Percentiles rank a stretch among this genome's conserved stretches.
Conservation (phyloP, 1,139 yeast genomes). For the Zygosaccharomyces pseudobailii region DNA sequence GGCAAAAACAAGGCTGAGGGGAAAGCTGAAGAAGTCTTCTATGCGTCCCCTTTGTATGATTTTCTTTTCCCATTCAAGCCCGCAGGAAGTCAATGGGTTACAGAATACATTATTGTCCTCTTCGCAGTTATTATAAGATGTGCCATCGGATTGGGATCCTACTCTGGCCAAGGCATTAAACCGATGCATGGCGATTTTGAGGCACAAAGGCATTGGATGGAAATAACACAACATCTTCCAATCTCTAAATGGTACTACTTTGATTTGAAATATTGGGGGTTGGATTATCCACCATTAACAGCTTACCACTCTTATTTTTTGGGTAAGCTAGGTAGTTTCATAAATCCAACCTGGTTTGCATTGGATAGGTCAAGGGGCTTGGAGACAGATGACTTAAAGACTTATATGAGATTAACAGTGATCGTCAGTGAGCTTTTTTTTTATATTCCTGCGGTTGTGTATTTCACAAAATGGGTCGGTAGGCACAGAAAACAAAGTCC, state of each 20-base stretch:
- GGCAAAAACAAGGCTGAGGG: not conserved
- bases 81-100: slow-evolving; percentile 88
- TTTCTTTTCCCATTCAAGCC: slow-evolving; percentile 57
- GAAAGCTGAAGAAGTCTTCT: slow-evolving; percentile 29
- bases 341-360: slow-evolving; percentile 71
- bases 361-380: slow-evolving; percentile 68
- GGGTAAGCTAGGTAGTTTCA: slow-evolving; percentile 64
- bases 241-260: slow-evolving; percentile 78
- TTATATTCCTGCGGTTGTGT: slow-evolving; percentile 76
- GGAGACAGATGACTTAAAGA: slow-evolving; percentile 56
- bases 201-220: slow-evolving; percentile 98
- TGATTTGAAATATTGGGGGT: slow-evolving; percentile 91
- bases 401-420: slow-evolving; percentile 80
- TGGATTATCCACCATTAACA: slow-evolving; percentile 95
- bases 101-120: slow-evolving; percentile 69
- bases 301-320: slow-evolving; percentile 85
- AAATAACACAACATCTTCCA: slow-evolving; percentile 74
- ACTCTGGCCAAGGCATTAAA: slow-evolving; percentile 61
- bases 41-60: slow-evolving; percentile 52
- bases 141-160: slow-evolving; percentile 86
- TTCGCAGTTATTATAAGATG: slow-evolving; percentile 73
- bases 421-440: slow-evolving; percentile 67
- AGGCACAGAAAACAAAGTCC: slow-evolving; percentile 47
- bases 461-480: slow-evolving; percentile 64
- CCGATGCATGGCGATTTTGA: slow-evolving; percentile 96